These are phyloP conservation scores for Aureobasidium subglaciale DNA, from an alignment of 2,329 filamentous ascomycete genomes.

Conservation along the genomic window DNA sequence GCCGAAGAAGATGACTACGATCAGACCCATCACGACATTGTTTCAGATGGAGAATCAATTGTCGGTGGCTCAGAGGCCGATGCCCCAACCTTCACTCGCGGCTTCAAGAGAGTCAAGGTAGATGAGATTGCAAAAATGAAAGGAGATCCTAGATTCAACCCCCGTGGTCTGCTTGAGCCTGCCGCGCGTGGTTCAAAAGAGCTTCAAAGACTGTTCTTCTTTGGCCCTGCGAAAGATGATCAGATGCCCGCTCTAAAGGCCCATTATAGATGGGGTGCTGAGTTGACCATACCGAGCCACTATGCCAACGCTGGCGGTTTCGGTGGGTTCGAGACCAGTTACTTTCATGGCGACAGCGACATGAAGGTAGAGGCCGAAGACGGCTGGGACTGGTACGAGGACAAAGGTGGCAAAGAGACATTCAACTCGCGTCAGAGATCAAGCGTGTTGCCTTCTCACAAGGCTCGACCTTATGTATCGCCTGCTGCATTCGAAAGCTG, in stretches of 20 bases:
- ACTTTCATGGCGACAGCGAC: conserved; percentile 36
- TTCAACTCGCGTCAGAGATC: conserved; percentile 39
- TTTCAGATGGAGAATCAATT: conserved; percentile 23
- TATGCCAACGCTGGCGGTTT: conserved; percentile 25
- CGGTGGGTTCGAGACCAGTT: conserved; percentile 37
- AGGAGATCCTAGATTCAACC: conserved; percentile 17
- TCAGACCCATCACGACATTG: conserved; percentile 31
- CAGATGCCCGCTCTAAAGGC: conserved; percentile 41
- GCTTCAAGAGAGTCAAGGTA: not conserved
- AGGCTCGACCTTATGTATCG: conserved; percentile 39
- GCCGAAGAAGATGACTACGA: conserved; percentile 26
- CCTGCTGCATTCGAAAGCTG: conserved; percentile 25
- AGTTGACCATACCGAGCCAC: conserved; percentile 46
- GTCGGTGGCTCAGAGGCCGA: not conserved
- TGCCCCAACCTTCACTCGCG: not conserved
- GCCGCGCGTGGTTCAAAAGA: conserved; percentile 31
- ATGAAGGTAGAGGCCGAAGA: conserved; percentile 38
- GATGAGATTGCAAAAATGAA: conserved; percentile 9
- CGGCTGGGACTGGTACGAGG: conserved; percentile 49
- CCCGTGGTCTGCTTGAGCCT: conserved; percentile 23
- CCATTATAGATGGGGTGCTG: conserved; percentile 45
- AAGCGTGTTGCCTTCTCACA: conserved; percentile 28
- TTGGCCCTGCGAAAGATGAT: conserved; percentile 45
- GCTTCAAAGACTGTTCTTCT: conserved; percentile 42
- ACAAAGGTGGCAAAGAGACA: conserved; percentile 31